Percentiles rank a stretch among this genome's conserved stretches.
phyloP scores from a whole-genome alignment of 345 rosid species.

The Citrus reticulata region DNA sequence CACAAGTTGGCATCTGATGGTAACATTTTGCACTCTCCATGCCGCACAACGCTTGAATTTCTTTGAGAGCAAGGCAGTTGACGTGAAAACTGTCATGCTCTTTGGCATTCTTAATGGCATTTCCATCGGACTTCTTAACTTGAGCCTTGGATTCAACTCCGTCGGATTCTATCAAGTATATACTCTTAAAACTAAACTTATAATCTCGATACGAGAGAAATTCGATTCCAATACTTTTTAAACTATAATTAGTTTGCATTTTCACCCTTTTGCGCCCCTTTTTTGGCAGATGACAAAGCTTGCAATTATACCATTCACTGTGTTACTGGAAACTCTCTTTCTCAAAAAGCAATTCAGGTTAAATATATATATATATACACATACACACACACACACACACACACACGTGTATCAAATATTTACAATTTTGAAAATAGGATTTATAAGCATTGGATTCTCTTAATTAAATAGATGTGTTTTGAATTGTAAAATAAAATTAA shows the following conservation, averaged over 20 bases:
- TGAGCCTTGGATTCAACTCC: slow-evolving; percentile 97
- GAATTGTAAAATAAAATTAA: no score
- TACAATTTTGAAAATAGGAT: background rate
- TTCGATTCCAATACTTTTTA: background rate
- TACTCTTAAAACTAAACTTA: background rate
- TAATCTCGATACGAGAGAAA: background rate
- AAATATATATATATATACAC: background rate
- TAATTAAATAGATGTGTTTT: no score
- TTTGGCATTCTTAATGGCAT: slow-evolving; percentile 95
- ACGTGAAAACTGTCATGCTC: slow-evolving; percentile 82
- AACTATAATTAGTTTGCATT: background rate
- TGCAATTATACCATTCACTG: slow-evolving; percentile 98
- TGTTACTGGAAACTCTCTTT: slow-evolving; percentile 85
- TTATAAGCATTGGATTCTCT: background rate
- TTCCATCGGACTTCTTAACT: slow-evolving; percentile 89
- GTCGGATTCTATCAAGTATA: slow-evolving; percentile 92
- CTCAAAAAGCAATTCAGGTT: slow-evolving; percentile 92
- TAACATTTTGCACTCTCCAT: slow-evolving; percentile 88
- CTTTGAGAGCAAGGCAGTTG: slow-evolving; percentile 80
- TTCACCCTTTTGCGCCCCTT: background rate
- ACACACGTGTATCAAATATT: background rate
- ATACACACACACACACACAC: no score
- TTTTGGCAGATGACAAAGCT: slow-evolving; percentile 87
- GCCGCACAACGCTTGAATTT: slow-evolving; percentile 73
- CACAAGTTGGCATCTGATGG: slow-evolving; percentile 97